Base-by-base conservation (phyloP, 2,329 filamentous ascomycete species). In the Aspergillus sp. region DNA sequence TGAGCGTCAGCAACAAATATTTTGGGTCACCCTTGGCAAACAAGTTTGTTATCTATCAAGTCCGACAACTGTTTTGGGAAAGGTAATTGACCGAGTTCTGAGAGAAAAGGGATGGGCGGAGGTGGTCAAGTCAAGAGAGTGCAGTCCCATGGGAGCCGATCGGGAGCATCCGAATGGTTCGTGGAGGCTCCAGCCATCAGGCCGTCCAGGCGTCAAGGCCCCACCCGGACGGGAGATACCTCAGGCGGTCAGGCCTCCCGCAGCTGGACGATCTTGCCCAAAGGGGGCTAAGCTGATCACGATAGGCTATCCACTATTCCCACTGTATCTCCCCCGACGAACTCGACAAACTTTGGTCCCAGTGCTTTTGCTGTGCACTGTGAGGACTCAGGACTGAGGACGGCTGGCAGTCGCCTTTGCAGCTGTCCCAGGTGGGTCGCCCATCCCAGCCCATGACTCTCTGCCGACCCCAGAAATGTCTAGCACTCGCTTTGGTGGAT, bases 91-190 rank as follows among this genome's bases (percentile, higher is more conserved):
- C n/a, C 10, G 11, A 32, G 11, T 32, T 32, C 30, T 1, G 10
- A 13, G 30, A 25, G 23, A 25, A 13, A 32, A 32, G 30, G 30
- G 30, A 13, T 36, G 3, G 4, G 10, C 30, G 30, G 13, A 36
- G 30, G 11, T 36, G 30, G 30, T 36, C 4, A 36, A 13, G 30
- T 11, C 30, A 36, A 36, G 41, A 19, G 7, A 5, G 19, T 49
- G 10, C 27, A 21, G 41, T 49, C 17, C 47, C 47, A 30, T 41
- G 49, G 27, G 38, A 53, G 44, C 19, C 42, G 39, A 62, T 62
- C 56, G 60, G 60, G 50, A 59, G 56, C 56, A 55, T 48, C 60
- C 60, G 60, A 62, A 50, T 58, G 59, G 59, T 61, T 61, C 59
- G 13, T 50, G 47, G 47, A 25, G 47, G 47, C 47, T 30, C 47